Conservation (phyloP, 169 alveolate genomes). For the Perkinsus marinus region DNA sequence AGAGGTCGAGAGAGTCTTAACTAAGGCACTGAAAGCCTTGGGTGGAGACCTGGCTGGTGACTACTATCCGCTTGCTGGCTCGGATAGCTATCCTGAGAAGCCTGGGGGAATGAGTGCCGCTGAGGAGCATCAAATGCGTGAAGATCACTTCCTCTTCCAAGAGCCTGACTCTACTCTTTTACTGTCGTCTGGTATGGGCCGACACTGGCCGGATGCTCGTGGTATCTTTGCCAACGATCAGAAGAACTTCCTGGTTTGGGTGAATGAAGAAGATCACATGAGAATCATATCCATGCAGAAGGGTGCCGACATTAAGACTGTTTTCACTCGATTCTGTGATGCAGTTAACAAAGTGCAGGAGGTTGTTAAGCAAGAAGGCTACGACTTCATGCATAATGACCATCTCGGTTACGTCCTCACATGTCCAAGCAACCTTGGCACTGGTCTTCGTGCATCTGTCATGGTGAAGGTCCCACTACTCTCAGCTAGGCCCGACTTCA, state of each 20-base stretch:
- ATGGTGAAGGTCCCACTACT: conserved; percentile 21
- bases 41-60: conserved; percentile 25
- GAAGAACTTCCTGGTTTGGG: conserved; percentile 38
- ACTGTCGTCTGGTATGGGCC: conserved; percentile 16
- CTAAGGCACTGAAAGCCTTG: conserved; percentile 15
- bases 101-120: conserved; percentile 3
- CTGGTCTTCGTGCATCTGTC: conserved; percentile 38
- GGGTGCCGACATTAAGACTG: conserved; percentile 26
- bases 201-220: conserved; percentile 50
- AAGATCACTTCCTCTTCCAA: conserved; percentile 34
- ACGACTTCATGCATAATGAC: conserved; percentile 10
- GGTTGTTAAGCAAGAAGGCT: conserved; percentile 6
- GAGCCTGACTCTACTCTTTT: conserved; percentile 28
- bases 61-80: conserved; percentile 13
- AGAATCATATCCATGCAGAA: conserved; percentile 35
- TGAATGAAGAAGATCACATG: conserved; percentile 39
- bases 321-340: conserved; percentile 21
- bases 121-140: conserved; percentile 18
- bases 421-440: conserved; percentile 34
- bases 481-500: conserved; percentile 12
- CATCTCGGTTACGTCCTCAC: conserved; percentile 16
- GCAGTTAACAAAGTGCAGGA: conserved; percentile 18
- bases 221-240: conserved; percentile 34
- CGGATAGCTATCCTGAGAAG: background rate
- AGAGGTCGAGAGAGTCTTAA: conserved; percentile 12